Evolutionary conservation across 2,329 filamentous ascomycete genomes (phyloP), one percentile per base, ranked within the genome.

Genomic region (Xylaria sp.): DNA sequence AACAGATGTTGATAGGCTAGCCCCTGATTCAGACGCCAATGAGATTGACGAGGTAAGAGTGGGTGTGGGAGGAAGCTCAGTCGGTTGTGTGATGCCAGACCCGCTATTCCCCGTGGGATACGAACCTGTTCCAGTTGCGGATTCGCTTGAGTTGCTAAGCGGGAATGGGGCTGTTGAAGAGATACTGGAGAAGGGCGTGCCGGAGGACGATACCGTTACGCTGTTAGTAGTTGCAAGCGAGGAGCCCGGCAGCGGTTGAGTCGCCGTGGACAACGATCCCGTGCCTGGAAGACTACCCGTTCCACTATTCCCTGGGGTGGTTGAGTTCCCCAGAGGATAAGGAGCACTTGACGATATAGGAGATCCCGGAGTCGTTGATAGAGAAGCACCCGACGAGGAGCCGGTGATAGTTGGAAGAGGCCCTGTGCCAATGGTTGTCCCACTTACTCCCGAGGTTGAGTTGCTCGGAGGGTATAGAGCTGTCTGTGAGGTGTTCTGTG

Each of bases 301-400:
- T 18, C 23, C 70, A 25, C 60, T 58, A 37, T 23, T 60, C 2
- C n/a, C 20, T 18, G 58, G 25, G 13, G 48, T 46, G 28, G 56
- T 70, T 34, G 70, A 68, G 63, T 63, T 73, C 18, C 66, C 37
- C 15, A 65, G 48, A 48, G 71, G 57, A 32, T 54, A 65, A 13
- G 70, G 57, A 23, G 54, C 50, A 20, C 62, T 61, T 20, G 57
- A 60, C n/a, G 34, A 48, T 34, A 23, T 13, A 8, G 57, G 54
- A 32, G 25, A 7, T 41, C 23, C 68, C 5, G 32, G 10, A 3
- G 57, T 37, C 2, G 61, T 59, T 6, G 41, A 44, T 44, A 66
- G 18, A 1, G 64, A 34, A 57, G 25, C 6, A n/a, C 48, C 65
- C 4, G 41, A 8, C 54, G 50, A 55, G 3, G 58, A 39, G 41